Base-by-base conservation (phyloP, 2,329 filamentous ascomycete species). In the Graphilbum sp. region DNA sequence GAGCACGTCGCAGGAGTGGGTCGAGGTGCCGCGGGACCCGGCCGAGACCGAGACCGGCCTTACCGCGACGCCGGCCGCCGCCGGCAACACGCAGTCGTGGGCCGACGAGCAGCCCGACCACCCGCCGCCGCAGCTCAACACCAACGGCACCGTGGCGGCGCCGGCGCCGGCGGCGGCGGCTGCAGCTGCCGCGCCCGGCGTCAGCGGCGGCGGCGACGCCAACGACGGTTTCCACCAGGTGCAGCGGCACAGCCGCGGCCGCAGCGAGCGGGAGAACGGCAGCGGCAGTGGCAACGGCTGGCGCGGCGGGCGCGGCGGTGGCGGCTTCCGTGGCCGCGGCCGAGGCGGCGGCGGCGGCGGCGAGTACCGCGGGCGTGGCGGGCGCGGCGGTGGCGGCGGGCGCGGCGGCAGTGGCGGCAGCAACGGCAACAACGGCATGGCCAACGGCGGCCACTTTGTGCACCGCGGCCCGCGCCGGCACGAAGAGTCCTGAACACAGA, bases 141-240 rank as follows among this genome's bases (percentile, higher is more conserved):
- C 31, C 40, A 64, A 24, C 37, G 13, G 13, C 34, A 10, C 8
- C 30, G 11, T 33, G 33, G 7, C 25, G n/a, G 29, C 10, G 15
- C 11, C 34, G 4, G 12, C 11, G 2, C 12, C 57, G 21, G 18
- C 15, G 10, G 17, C 27, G 6, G 34, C 59, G 35, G 60, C 66
- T 36, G 46, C 56, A 8, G 47, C 56, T 9, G 46, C 57, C 18
- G 64, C 66, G n/a, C n/a, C 11, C 34, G 4, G 12, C 11, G 2
- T 10, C 57, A 20, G 18, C 15, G 10, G 17, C 27, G 6, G 34
- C 59, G 35, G 60, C 66, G 64, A 66, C 20, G 43, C 55, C 36
- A 65, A 66, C 46, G 80, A 84, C 50, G 80, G 79, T 19, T 86
- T 85, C 65, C 75, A 79, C 42, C 73, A 79, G 50, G 79, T 85